Evolutionary conservation across 345 rosid genomes (phyloP), one percentile per base, ranked within the genome.

Genomic region (Citrus trifoliata): DNA sequence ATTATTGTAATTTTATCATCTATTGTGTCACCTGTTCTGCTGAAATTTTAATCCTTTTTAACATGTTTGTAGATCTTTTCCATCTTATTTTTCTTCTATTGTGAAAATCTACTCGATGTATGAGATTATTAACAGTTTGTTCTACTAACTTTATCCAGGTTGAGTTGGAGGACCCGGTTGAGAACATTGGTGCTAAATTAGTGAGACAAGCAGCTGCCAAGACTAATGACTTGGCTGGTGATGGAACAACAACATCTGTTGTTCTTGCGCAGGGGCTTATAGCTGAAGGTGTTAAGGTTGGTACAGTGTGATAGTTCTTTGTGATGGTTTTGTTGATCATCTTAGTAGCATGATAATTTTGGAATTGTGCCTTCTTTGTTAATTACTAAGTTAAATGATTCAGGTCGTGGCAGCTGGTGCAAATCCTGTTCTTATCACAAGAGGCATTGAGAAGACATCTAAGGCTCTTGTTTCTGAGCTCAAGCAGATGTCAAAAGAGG

Each of bases 321-420:
- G 22, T 37, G 25, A 58, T 27, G 70, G 9, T 24, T 37, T 6
- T 61, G 22, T 63, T 51, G 13, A 10, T 22, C 76, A 30, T 46
- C 13, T 63, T 10, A 14, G 25, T 64, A 56, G 10, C 10, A 37
- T 37, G n/a, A 9, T 62, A 16, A 53, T 63, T 40, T 22, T 18
- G 16, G 12, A 0, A 18, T 3, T 69, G n/a, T 59, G 71, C 13
- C 16, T 8, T 74, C 30, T 28, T 16, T 64, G 19, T 51, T 64
- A 65, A 64, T 66, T 80, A 18, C 28, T 70, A 4, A 24, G 46
- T 64, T 62, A 18, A 58, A 14, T 56, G 40, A 12, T 84, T 64
- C 81, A 94, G 98, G 98, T 96, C 70, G 99, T 96, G 60, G 98
- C 98, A 77, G 99, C 99, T 46, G 99, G 99, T 70, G 99, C 99